These are phyloP conservation scores for Trichosporon sp. DNA, from an alignment of 1,284 basidiomycete species.

Conservation along the genomic window DNA sequence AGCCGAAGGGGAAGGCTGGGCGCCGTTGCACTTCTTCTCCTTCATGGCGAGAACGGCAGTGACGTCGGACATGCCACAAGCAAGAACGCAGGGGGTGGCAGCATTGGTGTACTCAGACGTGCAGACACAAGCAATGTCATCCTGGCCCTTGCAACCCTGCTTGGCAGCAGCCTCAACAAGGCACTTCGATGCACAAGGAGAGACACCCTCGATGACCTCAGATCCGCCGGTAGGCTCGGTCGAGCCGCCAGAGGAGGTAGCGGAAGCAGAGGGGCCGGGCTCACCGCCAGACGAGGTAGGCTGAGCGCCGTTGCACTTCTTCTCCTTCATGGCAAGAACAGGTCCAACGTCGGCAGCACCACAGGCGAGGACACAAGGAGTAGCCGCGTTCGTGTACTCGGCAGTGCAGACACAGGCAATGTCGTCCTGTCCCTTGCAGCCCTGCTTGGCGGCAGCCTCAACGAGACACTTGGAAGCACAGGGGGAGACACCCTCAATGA, in stretches of 20 bases:
- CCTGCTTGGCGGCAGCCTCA: constrained; percentile 10
- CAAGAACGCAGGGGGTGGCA: constrained; percentile 11
- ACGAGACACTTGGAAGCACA: constrained; percentile 10
- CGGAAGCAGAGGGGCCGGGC: neutral
- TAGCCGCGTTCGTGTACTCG: neutral
- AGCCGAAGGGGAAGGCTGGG: neutral
- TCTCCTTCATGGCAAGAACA: constrained; percentile 15
- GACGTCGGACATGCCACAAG: neutral
- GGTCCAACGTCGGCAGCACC: neutral
- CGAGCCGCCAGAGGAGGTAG: neutral
- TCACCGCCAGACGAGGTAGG: no score
- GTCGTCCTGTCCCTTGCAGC: constrained; percentile 17
- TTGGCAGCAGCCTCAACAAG: constrained; percentile 1
- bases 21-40: neutral
- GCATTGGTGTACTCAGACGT: neutral
- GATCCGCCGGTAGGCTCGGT: neutral
- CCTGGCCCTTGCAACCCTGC: constrained; percentile 14
- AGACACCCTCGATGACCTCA: neutral
- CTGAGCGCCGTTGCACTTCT: constrained; percentile 12
- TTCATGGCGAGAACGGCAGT: constrained; percentile 17
- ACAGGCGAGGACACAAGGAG: constrained; percentile 11
- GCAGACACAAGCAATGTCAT: constrained; percentile 22
- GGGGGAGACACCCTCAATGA: neutral
- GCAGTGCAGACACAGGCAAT: constrained; percentile 18
- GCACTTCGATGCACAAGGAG: constrained; percentile 10